A percentile compares a stretch with the other conserved stretches of the same genome.
These are phyloP conservation scores for Cystobasidiopsis lactophilus DNA, from an alignment of 768 basidiomycete genomes.

Conservation along the genomic window DNA sequence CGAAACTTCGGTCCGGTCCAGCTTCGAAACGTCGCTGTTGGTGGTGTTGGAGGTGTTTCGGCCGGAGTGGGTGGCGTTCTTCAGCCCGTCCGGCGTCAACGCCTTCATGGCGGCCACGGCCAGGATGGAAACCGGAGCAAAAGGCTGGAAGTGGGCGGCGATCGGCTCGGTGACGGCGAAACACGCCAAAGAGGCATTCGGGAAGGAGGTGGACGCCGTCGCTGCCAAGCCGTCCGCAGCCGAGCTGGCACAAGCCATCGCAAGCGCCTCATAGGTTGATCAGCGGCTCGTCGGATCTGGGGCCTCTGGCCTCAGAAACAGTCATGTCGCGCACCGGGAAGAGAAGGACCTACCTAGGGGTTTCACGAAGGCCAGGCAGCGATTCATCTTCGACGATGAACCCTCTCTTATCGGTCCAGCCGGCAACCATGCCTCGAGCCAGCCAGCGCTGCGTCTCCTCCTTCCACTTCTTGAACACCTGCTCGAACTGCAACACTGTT, in stretches of 20 bases:
- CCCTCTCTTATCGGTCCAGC: background rate
- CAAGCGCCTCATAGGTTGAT: too few species aligned
- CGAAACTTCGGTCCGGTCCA: conserved; percentile 28
- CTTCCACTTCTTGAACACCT: background rate
- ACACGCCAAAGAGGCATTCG: too few species aligned
- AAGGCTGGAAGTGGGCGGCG: too few species aligned
- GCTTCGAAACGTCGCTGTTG: conserved; percentile 6
- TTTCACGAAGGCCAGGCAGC: background rate
- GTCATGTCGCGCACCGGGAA: too few species aligned
- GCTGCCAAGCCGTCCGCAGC: too few species aligned
- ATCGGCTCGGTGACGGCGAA: too few species aligned
- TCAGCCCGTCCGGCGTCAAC: conserved; percentile 10
- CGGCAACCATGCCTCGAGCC: background rate
- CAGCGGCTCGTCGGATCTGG: too few species aligned
- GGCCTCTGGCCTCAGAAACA: background rate
- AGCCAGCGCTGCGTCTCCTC: background rate
- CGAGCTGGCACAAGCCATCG: too few species aligned
- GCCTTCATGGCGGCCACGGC: background rate
- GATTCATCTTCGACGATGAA: background rate
- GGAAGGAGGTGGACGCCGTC: too few species aligned
- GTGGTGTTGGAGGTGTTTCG: background rate
- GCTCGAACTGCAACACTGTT: background rate
- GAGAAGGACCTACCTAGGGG: too few species aligned
- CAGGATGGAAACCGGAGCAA: background rate
- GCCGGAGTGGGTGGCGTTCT: conserved; percentile 12